Conservation (phyloP, 768 basidiomycete genomes). For the Cantharellus cinnabarinus region DNA sequence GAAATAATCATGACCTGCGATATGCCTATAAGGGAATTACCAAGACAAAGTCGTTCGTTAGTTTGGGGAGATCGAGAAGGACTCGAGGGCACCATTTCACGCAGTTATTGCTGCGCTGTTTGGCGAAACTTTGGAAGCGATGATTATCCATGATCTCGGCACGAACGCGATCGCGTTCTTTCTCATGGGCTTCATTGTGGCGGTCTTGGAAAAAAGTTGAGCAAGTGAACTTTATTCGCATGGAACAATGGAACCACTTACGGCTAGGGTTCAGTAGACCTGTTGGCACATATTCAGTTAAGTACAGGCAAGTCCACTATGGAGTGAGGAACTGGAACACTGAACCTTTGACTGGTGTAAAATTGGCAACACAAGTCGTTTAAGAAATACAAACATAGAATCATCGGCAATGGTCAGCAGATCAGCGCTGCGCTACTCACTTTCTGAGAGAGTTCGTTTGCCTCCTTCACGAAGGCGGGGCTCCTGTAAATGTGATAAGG, state of each 20-base stretch:
- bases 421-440: too few relatives aligned
- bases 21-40: conserved; percentile 31
- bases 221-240: too few relatives aligned
- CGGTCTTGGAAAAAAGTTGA: conserved; percentile 16
- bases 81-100: conserved; percentile 43
- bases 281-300: background rate
- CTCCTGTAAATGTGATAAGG: background rate
- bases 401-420: background rate
- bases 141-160: conserved; percentile 58
- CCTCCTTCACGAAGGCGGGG: background rate
- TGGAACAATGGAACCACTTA: background rate
- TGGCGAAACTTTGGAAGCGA: conserved; percentile 73
- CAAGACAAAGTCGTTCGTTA: conserved; percentile 1
- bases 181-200: conserved; percentile 61
- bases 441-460: background rate
- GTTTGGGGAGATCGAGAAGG: background rate
- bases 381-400: background rate
- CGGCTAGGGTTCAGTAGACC: background rate
- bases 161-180: conserved; percentile 45
- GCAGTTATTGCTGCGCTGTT: conserved; percentile 40
- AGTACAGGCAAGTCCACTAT: background rate
- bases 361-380: too few relatives aligned
- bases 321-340: background rate
- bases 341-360: background rate
- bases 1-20: conserved; percentile 91